phyloP scores from a whole-genome alignment of 2,329 filamentous ascomycete species.

The Cephalotrichum gorgonifer region DNA sequence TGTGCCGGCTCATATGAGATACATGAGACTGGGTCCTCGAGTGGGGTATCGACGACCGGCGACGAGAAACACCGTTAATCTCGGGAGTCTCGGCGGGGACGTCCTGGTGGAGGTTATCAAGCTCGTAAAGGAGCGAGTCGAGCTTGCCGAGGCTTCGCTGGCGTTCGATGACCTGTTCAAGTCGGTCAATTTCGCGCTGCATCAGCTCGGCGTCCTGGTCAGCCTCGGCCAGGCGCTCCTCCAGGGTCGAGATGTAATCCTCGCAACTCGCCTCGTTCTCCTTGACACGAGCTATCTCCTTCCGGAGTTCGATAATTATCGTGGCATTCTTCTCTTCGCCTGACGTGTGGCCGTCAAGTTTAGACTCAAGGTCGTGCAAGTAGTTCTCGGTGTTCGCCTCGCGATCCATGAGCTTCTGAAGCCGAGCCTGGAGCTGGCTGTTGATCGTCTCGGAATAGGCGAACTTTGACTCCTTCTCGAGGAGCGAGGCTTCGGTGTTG shows the following conservation, averaged over 20 bases:
- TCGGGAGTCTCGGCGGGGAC: constrained; percentile 16
- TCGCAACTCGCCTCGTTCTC: constrained; percentile 87
- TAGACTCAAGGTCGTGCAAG: constrained; percentile 80
- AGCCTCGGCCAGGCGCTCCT: constrained; percentile 88
- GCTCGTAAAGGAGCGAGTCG: constrained; percentile 82
- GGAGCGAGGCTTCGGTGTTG: constrained; percentile 70
- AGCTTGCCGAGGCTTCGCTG: constrained; percentile 92
- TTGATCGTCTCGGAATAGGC: constrained; percentile 91
- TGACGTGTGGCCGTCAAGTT: constrained; percentile 79
- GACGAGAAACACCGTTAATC: constrained; percentile 26
- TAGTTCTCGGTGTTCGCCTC: constrained; percentile 89
- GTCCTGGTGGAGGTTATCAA: constrained; percentile 66
- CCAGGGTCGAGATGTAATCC: constrained; percentile 93
- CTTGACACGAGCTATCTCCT: constrained; percentile 77
- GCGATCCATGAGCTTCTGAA: constrained; percentile 89
- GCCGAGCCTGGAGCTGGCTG: constrained; percentile 72
- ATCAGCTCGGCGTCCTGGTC: constrained; percentile 95
- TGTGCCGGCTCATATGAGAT: constrained; percentile 43
- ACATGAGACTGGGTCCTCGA: constrained; percentile 43
- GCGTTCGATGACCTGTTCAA: constrained; percentile 91
- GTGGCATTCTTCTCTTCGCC: constrained; percentile 89
- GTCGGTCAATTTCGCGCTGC: constrained; percentile 88
- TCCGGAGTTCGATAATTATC: constrained; percentile 77
- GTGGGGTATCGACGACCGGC: constrained; percentile 34
- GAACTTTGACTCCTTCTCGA: constrained; percentile 90